Evolutionary conservation across 2,329 filamentous ascomycete species (phyloP).

Genomic region (Colletotrichum viniferum): DNA sequence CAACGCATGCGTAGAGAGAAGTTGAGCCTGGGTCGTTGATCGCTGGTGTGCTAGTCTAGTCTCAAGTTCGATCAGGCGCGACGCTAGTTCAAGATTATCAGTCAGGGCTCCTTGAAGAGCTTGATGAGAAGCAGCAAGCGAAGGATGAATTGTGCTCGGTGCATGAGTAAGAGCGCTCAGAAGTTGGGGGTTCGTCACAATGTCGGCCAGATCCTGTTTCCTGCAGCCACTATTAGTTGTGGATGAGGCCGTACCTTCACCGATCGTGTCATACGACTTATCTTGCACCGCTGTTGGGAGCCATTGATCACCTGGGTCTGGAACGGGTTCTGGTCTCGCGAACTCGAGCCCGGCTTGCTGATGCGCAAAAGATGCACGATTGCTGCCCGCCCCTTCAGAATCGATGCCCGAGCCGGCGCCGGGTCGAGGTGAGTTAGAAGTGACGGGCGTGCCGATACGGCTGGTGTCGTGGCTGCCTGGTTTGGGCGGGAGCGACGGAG

Average conservation of each 20-base stretch:
- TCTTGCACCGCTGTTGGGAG: constrained; percentile 77
- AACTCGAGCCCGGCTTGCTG: neutral
- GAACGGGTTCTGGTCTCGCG: constrained; percentile 39
- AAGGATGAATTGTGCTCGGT: constrained; percentile 71
- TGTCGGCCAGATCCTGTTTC: constrained; percentile 77
- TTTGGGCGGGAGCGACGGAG: constrained; percentile 75
- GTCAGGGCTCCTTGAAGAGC: constrained; percentile 68
- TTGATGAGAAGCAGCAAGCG: constrained; percentile 67
- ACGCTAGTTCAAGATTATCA: constrained; percentile 74
- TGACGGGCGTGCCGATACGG: constrained; percentile 67
- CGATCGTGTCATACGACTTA: constrained; percentile 68
- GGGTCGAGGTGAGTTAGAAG: constrained; percentile 42
- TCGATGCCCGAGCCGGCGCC: constrained; percentile 1
- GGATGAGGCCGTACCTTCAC: constrained; percentile 22
- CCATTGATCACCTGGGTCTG: constrained; percentile 75
- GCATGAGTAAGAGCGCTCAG: constrained; percentile 77
- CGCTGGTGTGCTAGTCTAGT: constrained; percentile 63
- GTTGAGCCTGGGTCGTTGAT: constrained; percentile 75
- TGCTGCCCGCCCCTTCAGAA: constrained; percentile 21
- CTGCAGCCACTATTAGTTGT: constrained; percentile 45
- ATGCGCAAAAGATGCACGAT: neutral
- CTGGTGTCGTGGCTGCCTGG: constrained; percentile 72
- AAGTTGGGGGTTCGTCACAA: constrained; percentile 68
- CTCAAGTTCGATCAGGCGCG: constrained; percentile 66
- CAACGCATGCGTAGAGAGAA: constrained; percentile 82